Base-by-base conservation (phyloP, 306 rosid species). In the Dryas octopetala region DNA sequence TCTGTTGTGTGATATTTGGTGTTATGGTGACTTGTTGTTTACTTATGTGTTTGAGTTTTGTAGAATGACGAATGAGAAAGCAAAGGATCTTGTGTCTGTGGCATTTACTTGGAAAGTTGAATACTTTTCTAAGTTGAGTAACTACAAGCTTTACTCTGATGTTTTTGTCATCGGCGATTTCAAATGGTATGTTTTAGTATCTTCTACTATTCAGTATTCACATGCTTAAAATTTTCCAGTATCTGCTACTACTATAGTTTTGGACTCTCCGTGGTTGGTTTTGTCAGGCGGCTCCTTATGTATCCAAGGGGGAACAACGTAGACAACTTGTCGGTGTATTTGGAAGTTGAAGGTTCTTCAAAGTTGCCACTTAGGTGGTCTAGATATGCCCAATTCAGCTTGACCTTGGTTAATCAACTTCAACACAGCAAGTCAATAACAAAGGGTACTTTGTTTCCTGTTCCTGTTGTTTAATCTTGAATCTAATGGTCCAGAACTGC, bases 231-330 rank as follows among this genome's bases (percentile, higher is more conserved):
- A n/a, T 12, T 70, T 23, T 23, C 23, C 23, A 23, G 23, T 23
- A 23, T 23, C 23, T 23, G 23, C 23, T 23, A 23, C 23, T 23
- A 23, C 23, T 32, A 38, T 68, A 9, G 28, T 50, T 32, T 32
- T 68, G 0, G 1, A 52, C 38, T 9, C 9, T 5, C 13, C 17
- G 13, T 16, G 26, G n/a, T 51, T 60, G 28, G 50, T 70, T 53
- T 54, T 48, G 32, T 40, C 63, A 70, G 74, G 74, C 48, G 50
- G 44, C 52, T 70, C 62, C 74, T 70, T 53, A 11, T 70, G 62
- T 40, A 70, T 70, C 74, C 23, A 19, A 70, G 58, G 38, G 62
- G 74, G 51, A 70, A 38, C 19, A 23, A 5, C 19, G 38, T 52
- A 52, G 74, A 41, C 28, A 32, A n/a, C 74, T 70, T 70, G 50